A percentile compares a stretch with the other conserved stretches of the same genome.
Conservation (phyloP, 2,329 filamentous ascomycete genomes). For the Furcasterigmium furcatum region DNA sequence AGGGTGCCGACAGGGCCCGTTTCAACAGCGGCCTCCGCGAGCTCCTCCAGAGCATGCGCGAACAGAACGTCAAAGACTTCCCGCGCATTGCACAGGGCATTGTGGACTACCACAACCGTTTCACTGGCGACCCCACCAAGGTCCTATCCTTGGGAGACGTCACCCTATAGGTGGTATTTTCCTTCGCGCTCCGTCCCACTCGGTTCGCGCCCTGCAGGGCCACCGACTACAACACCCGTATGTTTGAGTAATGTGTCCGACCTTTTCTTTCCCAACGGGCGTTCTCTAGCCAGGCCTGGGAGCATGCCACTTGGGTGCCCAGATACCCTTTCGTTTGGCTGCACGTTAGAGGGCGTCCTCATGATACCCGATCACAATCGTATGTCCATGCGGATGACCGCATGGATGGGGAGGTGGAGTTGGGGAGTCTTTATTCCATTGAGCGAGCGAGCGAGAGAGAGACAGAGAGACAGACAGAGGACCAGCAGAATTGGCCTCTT, state of each 20-base stretch:
- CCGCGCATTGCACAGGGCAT: constrained; percentile 64
- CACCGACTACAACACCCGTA: background rate
- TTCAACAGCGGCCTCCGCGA: constrained; percentile 62
- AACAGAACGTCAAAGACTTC: constrained; percentile 61
- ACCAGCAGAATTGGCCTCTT: too few species aligned
- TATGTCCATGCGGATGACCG: too few species aligned
- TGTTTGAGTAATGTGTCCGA: background rate
- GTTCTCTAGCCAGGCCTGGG: too few species aligned
- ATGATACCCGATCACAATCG: too few species aligned
- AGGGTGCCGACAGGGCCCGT: constrained; percentile 54
- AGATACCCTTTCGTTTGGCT: background rate
- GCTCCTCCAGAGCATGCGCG: constrained; percentile 57
- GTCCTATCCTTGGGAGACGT: constrained; percentile 56
- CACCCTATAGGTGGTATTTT: constrained; percentile 22
- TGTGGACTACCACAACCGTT: constrained; percentile 62
- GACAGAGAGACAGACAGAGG: too few species aligned
- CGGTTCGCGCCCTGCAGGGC: background rate
- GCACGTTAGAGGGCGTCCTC: background rate
- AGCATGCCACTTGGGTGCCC: background rate
- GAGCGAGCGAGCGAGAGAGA: too few species aligned
- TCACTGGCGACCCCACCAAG: constrained; percentile 62
- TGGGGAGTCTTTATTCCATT: too few species aligned
- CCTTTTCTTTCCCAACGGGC: background rate
- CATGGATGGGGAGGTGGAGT: too few species aligned
- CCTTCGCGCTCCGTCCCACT: background rate